Evolutionary conservation across 495 filamentous ascomycete species (phyloP), one percentile per base, ranked within the genome.

Genomic region (Penicillium soppii): DNA sequence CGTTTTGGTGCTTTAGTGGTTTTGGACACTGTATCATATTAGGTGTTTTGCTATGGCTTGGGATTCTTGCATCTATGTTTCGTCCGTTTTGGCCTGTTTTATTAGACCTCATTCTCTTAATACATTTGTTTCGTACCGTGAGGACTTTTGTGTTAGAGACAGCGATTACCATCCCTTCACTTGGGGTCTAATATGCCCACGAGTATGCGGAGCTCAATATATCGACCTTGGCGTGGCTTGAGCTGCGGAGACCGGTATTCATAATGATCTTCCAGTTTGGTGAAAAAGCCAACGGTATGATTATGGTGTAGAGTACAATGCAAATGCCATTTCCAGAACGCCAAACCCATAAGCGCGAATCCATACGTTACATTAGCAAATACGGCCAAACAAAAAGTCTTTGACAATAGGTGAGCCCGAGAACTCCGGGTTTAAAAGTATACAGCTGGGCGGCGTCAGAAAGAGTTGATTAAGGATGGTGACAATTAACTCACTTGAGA

Each of bases 401-500:
- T 86, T 86, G n/a, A 87, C 78, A 17, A 88, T 74, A 7, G 84
- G 82, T 15, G 82, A 82, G 35, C 80, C 81, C 33, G 85, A 78
- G 62, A 88, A 87, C 58, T 88, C 85, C 0, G 85, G 85, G 59
- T 88, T 88, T 6, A 88, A 62, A 19, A 88, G 70, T 20, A 88
- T 71, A 63, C 83, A 86, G 51, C 83, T 87, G 12, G 5, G 23
- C 1, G 2, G 44, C 25, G 27, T 54, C 13, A 52, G 35, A 7
- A 38, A 20, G 17, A 15, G 17, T 2, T 35, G 4, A 25, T 27
- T 8, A 32, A 25, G 22, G 6, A 40, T 23, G 7, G 13, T 0
- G 48, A 9, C 47, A 39, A 15, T 10, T 27, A 44, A 70, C 82
- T 63, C 63, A 89, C 83, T 87, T 88, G 37, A 90, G 69, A 53